These are phyloP conservation scores for Saccharomyces hybrid DNA, from an alignment of 1,139 yeast species.

Conservation along the genomic window DNA sequence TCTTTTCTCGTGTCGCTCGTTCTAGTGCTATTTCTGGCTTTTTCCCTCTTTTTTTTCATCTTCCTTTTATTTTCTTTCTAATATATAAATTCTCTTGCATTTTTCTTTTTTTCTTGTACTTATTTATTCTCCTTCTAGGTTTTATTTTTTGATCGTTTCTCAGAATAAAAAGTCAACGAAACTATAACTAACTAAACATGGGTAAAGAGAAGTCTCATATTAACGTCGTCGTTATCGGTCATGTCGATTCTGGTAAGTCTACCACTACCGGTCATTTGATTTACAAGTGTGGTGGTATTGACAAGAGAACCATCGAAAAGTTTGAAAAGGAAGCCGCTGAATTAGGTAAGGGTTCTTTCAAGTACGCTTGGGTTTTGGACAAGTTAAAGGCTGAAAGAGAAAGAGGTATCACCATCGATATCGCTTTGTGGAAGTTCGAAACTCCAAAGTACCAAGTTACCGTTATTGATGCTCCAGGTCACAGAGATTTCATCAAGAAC, in stretches of 20 bases:
- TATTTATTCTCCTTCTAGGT: not conserved
- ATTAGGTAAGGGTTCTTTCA: constrained; percentile 97
- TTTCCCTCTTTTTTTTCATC: not conserved
- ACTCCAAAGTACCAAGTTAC: constrained; percentile 91
- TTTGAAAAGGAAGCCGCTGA: constrained; percentile 98
- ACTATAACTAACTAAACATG: constrained; percentile 30
- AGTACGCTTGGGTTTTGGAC: constrained; percentile 97
- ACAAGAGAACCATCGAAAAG: constrained; percentile 97
- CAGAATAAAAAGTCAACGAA: constrained; percentile 5
- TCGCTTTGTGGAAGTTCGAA: constrained; percentile 93
- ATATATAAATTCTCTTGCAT: constrained; percentile 1
- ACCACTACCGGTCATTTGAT: constrained; percentile 98
- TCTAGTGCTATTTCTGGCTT: not conserved
- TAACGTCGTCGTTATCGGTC: constrained; percentile 99
- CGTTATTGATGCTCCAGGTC: constrained; percentile 93
- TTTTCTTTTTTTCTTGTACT: not conserved
- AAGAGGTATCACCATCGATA: constrained; percentile 94
- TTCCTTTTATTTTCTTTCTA: not conserved
- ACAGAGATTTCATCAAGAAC: constrained; percentile 94
- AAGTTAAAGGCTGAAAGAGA: constrained; percentile 94
- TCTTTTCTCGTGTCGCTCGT: constrained; percentile 1
- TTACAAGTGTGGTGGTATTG: constrained; percentile 89
- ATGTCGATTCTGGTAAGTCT: constrained; percentile 98
- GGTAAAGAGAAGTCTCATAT: constrained; percentile 96
- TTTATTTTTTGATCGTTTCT: not conserved